Base-by-base conservation (phyloP, 495 filamentous ascomycete species). In the Amniculicola lignicola region DNA sequence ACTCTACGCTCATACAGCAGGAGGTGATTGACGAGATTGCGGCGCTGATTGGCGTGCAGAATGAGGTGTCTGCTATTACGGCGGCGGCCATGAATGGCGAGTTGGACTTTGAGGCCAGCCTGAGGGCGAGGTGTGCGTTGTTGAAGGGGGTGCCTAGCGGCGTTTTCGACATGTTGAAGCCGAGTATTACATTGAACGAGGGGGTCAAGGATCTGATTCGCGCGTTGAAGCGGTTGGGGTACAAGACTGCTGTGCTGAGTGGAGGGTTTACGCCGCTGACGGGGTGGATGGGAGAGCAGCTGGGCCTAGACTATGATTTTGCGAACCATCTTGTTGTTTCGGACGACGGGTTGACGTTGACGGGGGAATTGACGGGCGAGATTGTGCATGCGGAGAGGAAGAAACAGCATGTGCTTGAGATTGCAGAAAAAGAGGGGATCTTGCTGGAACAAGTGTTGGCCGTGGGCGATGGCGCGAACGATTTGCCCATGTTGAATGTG, bases 21-120 rank as follows among this genome's bases (percentile, higher is more conserved):
- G 93, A 98, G 74, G 89, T 95, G 19, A 95, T 98, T 64, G 93
- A 98, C 63, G 83, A 96, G 64, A 85, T 98, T 49, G 93, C 93
- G 18, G 81, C 83, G 28, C 83, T 83, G 25, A 82, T 93, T 46
- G 87, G 87, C 38, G 79, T 91, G 10, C 85, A 84, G 61, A 78
- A 79, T 48, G 56, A 82, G 59, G 85, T 89, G 59, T 79, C 82
- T 19, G 82, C 82, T 56, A 96, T 98, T 67, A 98, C 93, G 3
- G 83, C 82, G 40, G 84, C 89, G 15, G 92, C 93, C 24, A 98
- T 98, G 93, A 84, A 91, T 57, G 93, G 93, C 39, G 93, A 97
- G 68, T 77, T 96, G n/a, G 92, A 97, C 67, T 98, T 98, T 61
- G 82, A 89, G 22, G 76, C 81, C 10, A 88, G 85, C 0, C 81